These are phyloP conservation scores for Saturnispora besseyi DNA, from an alignment of 805 yeast genomes.

Conservation along the genomic window DNA sequence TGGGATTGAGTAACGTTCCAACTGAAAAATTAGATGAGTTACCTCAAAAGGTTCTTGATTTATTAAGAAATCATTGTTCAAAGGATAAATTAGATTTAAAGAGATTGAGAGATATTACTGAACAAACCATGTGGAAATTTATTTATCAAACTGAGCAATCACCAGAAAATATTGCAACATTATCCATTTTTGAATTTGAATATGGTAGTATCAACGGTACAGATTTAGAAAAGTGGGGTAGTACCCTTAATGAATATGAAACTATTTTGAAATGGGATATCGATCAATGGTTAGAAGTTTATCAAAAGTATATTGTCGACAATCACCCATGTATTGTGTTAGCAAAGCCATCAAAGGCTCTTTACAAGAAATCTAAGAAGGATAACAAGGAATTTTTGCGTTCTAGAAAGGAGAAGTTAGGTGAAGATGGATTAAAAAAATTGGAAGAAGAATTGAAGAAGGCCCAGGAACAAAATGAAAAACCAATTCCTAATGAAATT, in stretches of 20 bases:
- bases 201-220: constrained; percentile 63
- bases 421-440: constrained; percentile 48
- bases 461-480: constrained; percentile 63
- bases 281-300: constrained; percentile 57
- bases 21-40: constrained; percentile 48
- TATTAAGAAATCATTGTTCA: constrained; percentile 45
- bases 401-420: constrained; percentile 44
- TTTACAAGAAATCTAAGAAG: constrained; percentile 45
- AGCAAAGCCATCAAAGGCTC: constrained; percentile 58
- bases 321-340: constrained; percentile 58
- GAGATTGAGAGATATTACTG: constrained; percentile 60
- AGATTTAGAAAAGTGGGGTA: constrained; percentile 46
- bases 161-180: constrained; percentile 49
- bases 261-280: constrained; percentile 49
- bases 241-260: constrained; percentile 52
- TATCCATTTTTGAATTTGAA: constrained; percentile 69
- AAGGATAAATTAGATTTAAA: constrained; percentile 47
- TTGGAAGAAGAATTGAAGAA: constrained; percentile 42
- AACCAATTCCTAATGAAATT: constrained; percentile 65
- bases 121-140: constrained; percentile 53
- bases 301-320: constrained; percentile 45
- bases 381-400: constrained; percentile 41
- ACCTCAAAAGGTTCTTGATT: constrained; percentile 39
- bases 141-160: constrained; percentile 55
- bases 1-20: constrained; percentile 68